Evolutionary conservation across 23 red algal species (phyloP).

Genomic region (Gracilaria gracilis): DNA sequence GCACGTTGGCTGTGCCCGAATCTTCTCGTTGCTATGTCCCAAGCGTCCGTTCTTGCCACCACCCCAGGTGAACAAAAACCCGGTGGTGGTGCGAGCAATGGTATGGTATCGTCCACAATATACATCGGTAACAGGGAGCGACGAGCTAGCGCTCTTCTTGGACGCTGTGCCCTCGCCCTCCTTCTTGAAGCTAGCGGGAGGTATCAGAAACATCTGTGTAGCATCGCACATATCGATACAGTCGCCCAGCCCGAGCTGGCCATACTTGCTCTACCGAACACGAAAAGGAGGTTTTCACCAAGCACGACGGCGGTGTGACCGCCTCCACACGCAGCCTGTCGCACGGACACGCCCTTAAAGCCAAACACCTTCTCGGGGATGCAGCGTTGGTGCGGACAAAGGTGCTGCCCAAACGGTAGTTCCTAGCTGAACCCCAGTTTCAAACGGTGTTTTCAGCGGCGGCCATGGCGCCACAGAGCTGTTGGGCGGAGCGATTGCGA

Average conservation of each 20-base stretch:
- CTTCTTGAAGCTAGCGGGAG: slow-evolving; percentile 14
- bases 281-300: slow-evolving; percentile 66
- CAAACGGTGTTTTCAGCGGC: slow-evolving; percentile 75
- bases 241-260: slow-evolving; percentile 95
- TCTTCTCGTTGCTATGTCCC: slow-evolving; percentile 88
- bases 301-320: slow-evolving; percentile 92
- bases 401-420: slow-evolving; percentile 92
- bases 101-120: slow-evolving; percentile 94
- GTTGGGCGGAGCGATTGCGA: not conserved
- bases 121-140: slow-evolving; percentile 53
- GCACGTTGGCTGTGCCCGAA: slow-evolving; percentile 74
- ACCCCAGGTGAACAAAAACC: slow-evolving; percentile 92
- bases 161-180: not conserved
- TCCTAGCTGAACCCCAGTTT: slow-evolving; percentile 97
- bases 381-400: slow-evolving; percentile 70
- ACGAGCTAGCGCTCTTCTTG: slow-evolving; percentile 25
- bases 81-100: slow-evolving; percentile 74
- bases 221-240: slow-evolving; percentile 76
- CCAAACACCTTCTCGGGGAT: slow-evolving; percentile 67
- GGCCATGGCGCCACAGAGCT: slow-evolving; percentile 29
- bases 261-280: slow-evolving; percentile 96
- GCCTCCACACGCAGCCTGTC: slow-evolving; percentile 84
- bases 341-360: slow-evolving; percentile 51
- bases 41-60: slow-evolving; percentile 98
- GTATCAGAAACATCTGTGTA: slow-evolving; percentile 67